Base-by-base conservation (phyloP, 169 alveolate species). In the Cryptosporidium tyzzeri region DNA sequence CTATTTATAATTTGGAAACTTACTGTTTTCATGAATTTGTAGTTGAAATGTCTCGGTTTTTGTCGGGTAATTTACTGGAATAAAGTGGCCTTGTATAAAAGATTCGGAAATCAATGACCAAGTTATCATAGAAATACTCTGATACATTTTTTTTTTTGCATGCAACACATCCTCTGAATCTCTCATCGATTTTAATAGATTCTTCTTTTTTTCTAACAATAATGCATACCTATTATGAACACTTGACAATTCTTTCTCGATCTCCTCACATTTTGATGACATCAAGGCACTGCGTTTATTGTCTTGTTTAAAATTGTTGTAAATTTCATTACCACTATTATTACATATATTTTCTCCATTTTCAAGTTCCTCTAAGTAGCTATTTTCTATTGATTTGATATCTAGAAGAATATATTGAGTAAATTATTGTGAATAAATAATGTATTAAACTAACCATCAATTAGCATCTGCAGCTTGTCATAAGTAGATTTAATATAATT, bases 41-140 rank as follows among this genome's bases (percentile, higher is more conserved):
- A 80, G 45, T 31, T 80, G 89, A 12, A 80, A 80, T 18, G 89
- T 59, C 14, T 80, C 89, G 1, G 89, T 80, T 62, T 35, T 62
- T 62, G 41, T 23, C 26, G 89, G 89, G 41, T 75, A 59, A 62
- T 80, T 61, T 18, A 65, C 69, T 7, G 89, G 89, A 21, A 80
- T 80, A 39, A 80, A 80, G 29, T 80, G 89, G 4, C 89, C 89
- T 50, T 80, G 73, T 62, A 80, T 41, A 80, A 65, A 80, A 9
- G 75, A 80, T 9, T 80, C 89, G 37, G 89, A 80, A 44, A 80
- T 80, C 37, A 59, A 14, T 39, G 89, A 80, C 89, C 89, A 80
- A 6, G 89, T 62, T 29, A 80, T 80, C 75, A 65, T 62, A 39
- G 89, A 80, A 0, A 80, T 80, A 41, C 51, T 80, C 18, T 80